phyloP scores from a whole-genome alignment of 2,329 filamentous ascomycete genomes.

The Peltaster fructicola region DNA sequence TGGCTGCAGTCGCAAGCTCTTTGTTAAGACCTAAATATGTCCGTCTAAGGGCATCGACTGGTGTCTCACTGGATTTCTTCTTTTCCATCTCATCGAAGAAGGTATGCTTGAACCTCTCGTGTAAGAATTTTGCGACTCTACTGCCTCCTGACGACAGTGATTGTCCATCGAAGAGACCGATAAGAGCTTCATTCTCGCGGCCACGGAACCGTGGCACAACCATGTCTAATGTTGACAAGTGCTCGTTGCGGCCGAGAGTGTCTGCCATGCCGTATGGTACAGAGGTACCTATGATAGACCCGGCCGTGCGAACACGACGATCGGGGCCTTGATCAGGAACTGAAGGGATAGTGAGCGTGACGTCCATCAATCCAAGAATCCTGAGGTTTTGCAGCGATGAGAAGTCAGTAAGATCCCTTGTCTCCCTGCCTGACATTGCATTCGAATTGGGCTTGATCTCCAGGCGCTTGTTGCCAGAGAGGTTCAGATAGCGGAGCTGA shows the following conservation, averaged over 20 bases:
- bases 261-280: constrained; percentile 97
- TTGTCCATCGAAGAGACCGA: constrained; percentile 94
- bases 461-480: constrained; percentile 89
- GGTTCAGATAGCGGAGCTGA: constrained; percentile 82
- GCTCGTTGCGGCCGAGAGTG: constrained; percentile 79
- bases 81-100: constrained; percentile 68
- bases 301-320: constrained; percentile 85
- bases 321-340: constrained; percentile 94
- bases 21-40: constrained; percentile 86
- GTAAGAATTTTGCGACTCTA: constrained; percentile 88
- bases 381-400: constrained; percentile 66
- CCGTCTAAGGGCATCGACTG: constrained; percentile 65
- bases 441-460: constrained; percentile 61
- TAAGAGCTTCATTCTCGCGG: constrained; percentile 71
- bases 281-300: constrained; percentile 66
- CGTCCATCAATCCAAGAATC: constrained; percentile 90
- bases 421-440: constrained; percentile 35
- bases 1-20: constrained; percentile 72
- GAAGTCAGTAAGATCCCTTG: constrained; percentile 74
- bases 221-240: constrained; percentile 87
- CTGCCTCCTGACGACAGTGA: constrained; percentile 76
- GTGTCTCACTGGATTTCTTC: constrained; percentile 50
- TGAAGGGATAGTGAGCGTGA: constrained; percentile 80
- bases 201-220: constrained; percentile 85
- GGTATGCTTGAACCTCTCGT: constrained; percentile 82